Evolutionary conservation across 2,329 filamentous ascomycete species (phyloP), one percentile per base, ranked within the genome.

Genomic region (Talaromyces atroroseus): DNA sequence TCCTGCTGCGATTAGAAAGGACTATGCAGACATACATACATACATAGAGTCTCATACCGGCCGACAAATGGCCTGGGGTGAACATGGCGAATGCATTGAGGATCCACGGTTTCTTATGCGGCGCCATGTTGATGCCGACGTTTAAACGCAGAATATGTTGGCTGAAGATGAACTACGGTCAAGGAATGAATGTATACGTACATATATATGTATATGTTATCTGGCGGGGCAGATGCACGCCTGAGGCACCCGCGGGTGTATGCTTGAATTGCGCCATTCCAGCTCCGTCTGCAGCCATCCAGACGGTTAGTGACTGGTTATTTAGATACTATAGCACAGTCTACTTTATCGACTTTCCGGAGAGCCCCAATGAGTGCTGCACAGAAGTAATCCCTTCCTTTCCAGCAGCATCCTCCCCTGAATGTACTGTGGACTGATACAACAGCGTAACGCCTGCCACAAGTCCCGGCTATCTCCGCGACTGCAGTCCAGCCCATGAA

Each of bases 21-120:
- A n/a, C n/a, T n/a, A n/a, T n/a, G n/a, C n/a, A n/a, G 36, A 18
- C 10, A 12, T 36, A 29, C 26, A 2, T 29, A 8, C 8, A 2
- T 29, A 8, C 8, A 8, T 29, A 8, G 11, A 18, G 42, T 18
- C 2, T 26, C 20, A 20, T 51, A 54, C 56, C 56, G 24, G 76
- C 75, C 52, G 74, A 73, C 36, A 78, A 63, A 61, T 78, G 76
- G 2, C 71, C 70, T n/a, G 75, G 75, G 1, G 74, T 71, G 47
- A 76, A 71, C 76, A 78, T 78, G 2, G 73, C 74, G 58, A 78
- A 78, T 16, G 76, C 75, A 61, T 78, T 78, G 67, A 78, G 72
- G 24, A 58, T 58, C 49, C 49, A 53, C 48, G 44, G 51, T 21
- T 51, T 55, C 21, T 47, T 54, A 26, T 20, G 5, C 0, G 36